Percentiles rank a stretch among this genome's conserved stretches.
These are phyloP conservation scores for Podila epicladia DNA, from an alignment of 192 early-diverging fungal species.

Conservation along the genomic window DNA sequence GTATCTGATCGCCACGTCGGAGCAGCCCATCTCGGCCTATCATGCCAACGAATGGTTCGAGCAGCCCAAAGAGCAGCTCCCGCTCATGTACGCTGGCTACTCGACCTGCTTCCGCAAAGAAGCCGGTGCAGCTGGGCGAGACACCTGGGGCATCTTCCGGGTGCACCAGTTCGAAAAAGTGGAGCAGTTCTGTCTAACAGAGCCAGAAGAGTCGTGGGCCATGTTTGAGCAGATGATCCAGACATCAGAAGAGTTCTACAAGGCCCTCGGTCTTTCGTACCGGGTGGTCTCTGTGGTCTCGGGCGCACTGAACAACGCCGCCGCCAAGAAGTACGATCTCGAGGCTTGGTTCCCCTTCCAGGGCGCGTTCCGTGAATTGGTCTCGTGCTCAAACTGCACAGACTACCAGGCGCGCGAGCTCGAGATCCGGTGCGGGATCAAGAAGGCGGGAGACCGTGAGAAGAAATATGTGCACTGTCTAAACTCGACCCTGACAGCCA, in stretches of 20 bases:
- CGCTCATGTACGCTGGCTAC: slow-evolving; percentile 93
- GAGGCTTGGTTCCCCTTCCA: slow-evolving; percentile 99
- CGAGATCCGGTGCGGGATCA: slow-evolving; percentile 96
- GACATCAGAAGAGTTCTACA: slow-evolving; percentile 93
- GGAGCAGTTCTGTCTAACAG: slow-evolving; percentile 97
- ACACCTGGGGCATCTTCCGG: slow-evolving; percentile 99
- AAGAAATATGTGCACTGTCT: slow-evolving; percentile 98
- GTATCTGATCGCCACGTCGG: slow-evolving; percentile 98
- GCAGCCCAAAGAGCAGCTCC: slow-evolving; percentile 91
- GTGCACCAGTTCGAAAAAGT: slow-evolving; percentile 99
- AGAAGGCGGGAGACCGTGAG: slow-evolving; percentile 94
- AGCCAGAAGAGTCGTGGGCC: slow-evolving; percentile 98
- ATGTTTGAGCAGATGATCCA: slow-evolving; percentile 97
- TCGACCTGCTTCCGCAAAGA: slow-evolving; percentile 99
- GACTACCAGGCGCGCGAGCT: slow-evolving; percentile 96
- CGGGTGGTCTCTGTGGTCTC: slow-evolving; percentile 96
- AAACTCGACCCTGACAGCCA: slow-evolving; percentile 97
- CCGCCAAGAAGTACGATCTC: slow-evolving; percentile 99
- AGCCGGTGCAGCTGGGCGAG: slow-evolving; percentile 96
- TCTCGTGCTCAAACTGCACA: slow-evolving; percentile 99
- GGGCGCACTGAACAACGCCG: slow-evolving; percentile 97
- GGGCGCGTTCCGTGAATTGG: slow-evolving; percentile 97
- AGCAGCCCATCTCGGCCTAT: slow-evolving; percentile 98
- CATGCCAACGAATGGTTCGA: slow-evolving; percentile 97
- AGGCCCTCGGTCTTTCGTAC: slow-evolving; percentile 95